phyloP scores from a whole-genome alignment of 2,329 filamentous ascomycete species.

The Colletotrichum sojae region DNA sequence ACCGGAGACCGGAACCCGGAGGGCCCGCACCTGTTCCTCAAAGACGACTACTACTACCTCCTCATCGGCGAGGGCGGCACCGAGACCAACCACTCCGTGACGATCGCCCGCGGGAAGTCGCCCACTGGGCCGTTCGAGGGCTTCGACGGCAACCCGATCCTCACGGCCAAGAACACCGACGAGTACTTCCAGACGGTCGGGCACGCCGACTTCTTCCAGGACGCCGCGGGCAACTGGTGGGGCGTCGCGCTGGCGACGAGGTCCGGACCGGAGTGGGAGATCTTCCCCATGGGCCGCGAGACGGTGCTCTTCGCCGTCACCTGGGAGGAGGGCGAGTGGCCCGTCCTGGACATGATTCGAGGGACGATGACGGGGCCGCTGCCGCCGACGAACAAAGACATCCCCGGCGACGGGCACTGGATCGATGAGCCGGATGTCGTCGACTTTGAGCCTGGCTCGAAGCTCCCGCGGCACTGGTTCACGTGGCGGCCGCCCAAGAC shows the following conservation, averaged over 20 bases:
- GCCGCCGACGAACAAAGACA: slow-evolving; percentile 48
- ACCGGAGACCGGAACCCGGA: slow-evolving; percentile 59
- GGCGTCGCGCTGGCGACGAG: slow-evolving; percentile 62
- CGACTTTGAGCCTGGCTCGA: slow-evolving; percentile 56
- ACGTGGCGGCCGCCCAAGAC: slow-evolving; percentile 61
- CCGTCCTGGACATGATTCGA: slow-evolving; percentile 56
- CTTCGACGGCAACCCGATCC: slow-evolving; percentile 59
- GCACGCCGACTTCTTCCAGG: slow-evolving; percentile 62
- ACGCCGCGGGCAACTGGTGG: slow-evolving; percentile 66
- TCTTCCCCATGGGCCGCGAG: slow-evolving; percentile 69
- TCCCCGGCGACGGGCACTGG: slow-evolving; percentile 58
- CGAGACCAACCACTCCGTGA: slow-evolving; percentile 55
- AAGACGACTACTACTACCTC: slow-evolving; percentile 67
- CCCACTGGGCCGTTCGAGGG: slow-evolving; percentile 60
- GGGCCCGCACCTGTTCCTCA: slow-evolving; percentile 68
- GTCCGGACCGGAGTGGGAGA: slow-evolving; percentile 55
- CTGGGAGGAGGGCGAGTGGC: slow-evolving; percentile 66
- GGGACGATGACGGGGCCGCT: slow-evolving; percentile 61
- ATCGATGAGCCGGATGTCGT: slow-evolving; percentile 59
- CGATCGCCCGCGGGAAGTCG: slow-evolving; percentile 57
- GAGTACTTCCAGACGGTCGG: slow-evolving; percentile 60
- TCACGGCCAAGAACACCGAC: slow-evolving; percentile 56
- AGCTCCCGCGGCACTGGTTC: slow-evolving; percentile 60
- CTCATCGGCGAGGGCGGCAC: slow-evolving; percentile 68
- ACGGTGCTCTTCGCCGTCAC: slow-evolving; percentile 63